A percentile compares a stretch with the other conserved stretches of the same genome.
phyloP scores from a whole-genome alignment of 1,139 yeast species.

The Kodamaea sp. region DNA sequence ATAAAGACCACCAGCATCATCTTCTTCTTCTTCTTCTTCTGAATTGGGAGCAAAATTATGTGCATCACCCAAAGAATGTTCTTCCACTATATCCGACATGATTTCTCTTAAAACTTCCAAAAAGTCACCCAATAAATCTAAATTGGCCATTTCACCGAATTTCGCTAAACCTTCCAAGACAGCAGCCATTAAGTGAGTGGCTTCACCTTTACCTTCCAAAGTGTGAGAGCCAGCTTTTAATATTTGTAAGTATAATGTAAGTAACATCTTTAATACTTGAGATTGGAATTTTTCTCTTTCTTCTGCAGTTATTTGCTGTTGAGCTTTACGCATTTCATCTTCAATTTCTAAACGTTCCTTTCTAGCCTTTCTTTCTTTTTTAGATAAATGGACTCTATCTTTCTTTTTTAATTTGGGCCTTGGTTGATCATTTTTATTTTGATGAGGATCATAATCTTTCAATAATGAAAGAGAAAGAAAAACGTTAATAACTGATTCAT shows the following conservation, averaged over 20 bases:
- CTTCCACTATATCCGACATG: constrained; percentile 45
- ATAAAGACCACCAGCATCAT: constrained; percentile 29
- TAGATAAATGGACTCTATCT: constrained; percentile 83
- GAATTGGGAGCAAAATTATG: constrained; percentile 6
- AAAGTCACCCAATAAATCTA: constrained; percentile 89
- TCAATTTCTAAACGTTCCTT: constrained; percentile 86
- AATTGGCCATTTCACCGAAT: constrained; percentile 88
- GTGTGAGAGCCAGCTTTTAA: constrained; percentile 47
- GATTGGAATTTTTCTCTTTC: constrained; percentile 85
- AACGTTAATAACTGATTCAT: constrained; percentile 75
- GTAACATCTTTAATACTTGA: constrained; percentile 68
- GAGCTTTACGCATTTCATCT: constrained; percentile 83
- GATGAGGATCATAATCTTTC: constrained; percentile 74
- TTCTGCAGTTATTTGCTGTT: constrained; percentile 79
- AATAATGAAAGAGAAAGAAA: constrained; percentile 70
- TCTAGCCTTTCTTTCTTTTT: constrained; percentile 80
- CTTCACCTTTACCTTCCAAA: constrained; percentile 40
- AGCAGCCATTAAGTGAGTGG: constrained; percentile 63
- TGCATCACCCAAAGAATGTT: constrained; percentile 23
- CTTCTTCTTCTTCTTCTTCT: constrained; percentile 22
- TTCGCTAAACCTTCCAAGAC: constrained; percentile 88
- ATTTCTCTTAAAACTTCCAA: constrained; percentile 84
- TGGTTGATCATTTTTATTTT: constrained; percentile 39
- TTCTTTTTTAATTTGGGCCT: constrained; percentile 65
- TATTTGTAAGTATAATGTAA: constrained; percentile 73